Evolutionary conservation across 208 protist genomes (phyloP).

Genomic region (Leishmania tarentolae): DNA sequence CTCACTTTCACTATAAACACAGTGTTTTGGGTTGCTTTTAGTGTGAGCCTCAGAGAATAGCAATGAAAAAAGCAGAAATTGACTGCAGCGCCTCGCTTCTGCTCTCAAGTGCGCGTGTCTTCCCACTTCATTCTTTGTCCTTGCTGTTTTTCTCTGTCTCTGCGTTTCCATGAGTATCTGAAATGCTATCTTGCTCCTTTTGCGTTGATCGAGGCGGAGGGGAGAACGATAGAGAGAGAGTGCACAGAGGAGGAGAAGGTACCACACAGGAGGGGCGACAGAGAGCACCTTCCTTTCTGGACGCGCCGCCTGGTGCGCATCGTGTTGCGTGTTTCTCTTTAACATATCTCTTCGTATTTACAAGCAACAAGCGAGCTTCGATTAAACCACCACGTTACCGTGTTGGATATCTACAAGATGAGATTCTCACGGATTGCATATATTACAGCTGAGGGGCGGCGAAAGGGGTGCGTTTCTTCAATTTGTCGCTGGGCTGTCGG

Average conservation of each 20-base stretch:
- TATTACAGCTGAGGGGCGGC: not conserved
- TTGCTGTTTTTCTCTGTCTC: not conserved
- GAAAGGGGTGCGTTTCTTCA: not conserved
- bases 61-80: not conserved
- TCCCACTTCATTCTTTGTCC: not conserved
- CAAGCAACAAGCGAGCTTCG: not conserved
- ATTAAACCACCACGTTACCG: not conserved
- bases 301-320: not conserved
- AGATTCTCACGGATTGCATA: not conserved
- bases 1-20: not conserved
- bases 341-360: conserved; percentile 15
- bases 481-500: not conserved
- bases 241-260: not conserved
- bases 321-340: conserved; percentile 3
- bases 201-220: not conserved
- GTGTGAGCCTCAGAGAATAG: not conserved
- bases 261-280: not conserved
- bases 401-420: not conserved
- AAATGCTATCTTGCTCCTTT: not conserved
- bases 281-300: not conserved
- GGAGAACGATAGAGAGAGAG: conserved; percentile 2
- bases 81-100: conserved; percentile 2
- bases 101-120: conserved; percentile 2
- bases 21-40: not conserved
- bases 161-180: not conserved